These are phyloP conservation scores for Sequoiadendron giganteum DNA, from an alignment of 75 land plant species.

Conservation along the genomic window DNA sequence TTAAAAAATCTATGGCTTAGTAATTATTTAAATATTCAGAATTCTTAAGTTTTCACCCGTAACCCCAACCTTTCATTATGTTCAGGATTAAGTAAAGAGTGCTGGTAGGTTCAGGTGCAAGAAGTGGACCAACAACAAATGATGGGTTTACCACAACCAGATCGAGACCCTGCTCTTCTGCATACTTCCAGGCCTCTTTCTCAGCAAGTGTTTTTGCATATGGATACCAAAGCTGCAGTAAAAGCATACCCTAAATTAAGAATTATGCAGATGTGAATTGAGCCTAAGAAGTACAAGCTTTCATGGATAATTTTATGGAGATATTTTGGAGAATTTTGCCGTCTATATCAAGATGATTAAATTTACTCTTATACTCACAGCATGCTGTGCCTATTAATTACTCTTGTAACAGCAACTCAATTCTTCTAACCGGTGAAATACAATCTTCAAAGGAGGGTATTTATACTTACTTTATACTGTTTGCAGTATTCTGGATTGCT, in stretches of 20 bases:
- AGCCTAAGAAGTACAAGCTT: neutral
- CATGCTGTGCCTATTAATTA: neutral
- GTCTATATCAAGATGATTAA: neutral
- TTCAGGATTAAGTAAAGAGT: conserved; percentile 54
- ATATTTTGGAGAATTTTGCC: neutral
- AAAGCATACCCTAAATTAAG: neutral
- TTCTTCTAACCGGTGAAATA: neutral
- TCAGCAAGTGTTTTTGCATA: conserved; percentile 63
- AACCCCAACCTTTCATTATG: conserved; percentile 53
- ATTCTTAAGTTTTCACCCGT: neutral
- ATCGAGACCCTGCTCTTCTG: no score
- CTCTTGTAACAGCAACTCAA: neutral
- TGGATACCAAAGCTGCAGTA: conserved; percentile 85
- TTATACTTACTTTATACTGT: conserved; percentile 49
- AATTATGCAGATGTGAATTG: neutral
- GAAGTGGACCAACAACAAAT: conserved; percentile 74
- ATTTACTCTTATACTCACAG: neutral
- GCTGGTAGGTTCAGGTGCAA: conserved; percentile 80
- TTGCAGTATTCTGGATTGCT: conserved; percentile 79
- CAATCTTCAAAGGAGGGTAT: neutral
- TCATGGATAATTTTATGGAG: neutral
- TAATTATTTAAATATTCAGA: no score
- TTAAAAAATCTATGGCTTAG: neutral
- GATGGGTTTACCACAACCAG: conserved; percentile 18
- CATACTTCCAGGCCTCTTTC: no score